Evolutionary conservation across 2,329 filamentous ascomycete species (phyloP).

Genomic region (Aspergillus aculeatinus): DNA sequence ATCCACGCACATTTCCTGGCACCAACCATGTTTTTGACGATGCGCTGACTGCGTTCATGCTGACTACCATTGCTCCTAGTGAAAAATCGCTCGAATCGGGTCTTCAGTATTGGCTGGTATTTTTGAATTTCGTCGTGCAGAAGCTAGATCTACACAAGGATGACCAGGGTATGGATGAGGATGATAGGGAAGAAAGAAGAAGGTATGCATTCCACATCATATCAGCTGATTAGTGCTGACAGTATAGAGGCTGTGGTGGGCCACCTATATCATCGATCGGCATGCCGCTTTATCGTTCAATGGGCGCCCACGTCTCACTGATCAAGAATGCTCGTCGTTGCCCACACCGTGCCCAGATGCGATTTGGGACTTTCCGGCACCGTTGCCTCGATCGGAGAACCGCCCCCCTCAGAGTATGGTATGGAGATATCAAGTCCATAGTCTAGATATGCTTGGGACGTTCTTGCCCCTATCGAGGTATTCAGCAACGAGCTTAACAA

Average conservation of each 20-base stretch:
- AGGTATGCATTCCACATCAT: background rate
- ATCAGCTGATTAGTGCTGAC: background rate
- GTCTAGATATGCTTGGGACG: constrained; percentile 1
- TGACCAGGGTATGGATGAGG: background rate
- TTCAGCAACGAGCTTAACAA: too few species aligned
- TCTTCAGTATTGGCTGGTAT: background rate
- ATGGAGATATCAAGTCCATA: background rate
- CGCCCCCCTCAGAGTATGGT: background rate
- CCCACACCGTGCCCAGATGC: background rate
- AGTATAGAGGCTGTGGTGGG: background rate
- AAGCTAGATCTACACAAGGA: constrained; percentile 2
- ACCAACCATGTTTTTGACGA: constrained; percentile 2
- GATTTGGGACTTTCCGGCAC: background rate
- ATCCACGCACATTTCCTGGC: background rate
- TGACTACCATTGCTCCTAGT: constrained; percentile 4
- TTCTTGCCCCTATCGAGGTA: constrained; percentile 1
- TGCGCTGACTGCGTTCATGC: constrained; percentile 2
- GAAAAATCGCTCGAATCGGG: background rate
- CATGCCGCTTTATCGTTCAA: constrained; percentile 3
- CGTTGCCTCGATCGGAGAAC: background rate
- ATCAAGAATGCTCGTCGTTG: background rate
- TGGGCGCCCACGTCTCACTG: constrained; percentile 1
- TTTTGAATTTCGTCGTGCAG: background rate
- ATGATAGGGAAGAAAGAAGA: background rate
- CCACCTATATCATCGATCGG: constrained; percentile 6